Evolutionary conservation across 2,329 filamentous ascomycete species (phyloP).

Genomic region (Xylariaceae sp.): DNA sequence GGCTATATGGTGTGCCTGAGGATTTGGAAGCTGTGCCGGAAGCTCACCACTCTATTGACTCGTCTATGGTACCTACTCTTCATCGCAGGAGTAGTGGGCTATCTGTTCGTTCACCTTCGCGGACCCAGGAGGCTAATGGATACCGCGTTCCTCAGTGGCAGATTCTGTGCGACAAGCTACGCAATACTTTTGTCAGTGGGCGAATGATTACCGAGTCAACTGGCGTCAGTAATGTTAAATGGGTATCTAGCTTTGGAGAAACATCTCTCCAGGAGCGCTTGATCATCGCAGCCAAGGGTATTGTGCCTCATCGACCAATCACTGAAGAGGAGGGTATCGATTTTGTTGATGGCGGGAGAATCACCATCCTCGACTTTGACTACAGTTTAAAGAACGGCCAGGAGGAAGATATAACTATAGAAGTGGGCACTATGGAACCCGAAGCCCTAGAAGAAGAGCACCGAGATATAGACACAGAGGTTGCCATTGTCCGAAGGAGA

Average conservation of each 20-base stretch:
- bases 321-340: slow-evolving; percentile 74
- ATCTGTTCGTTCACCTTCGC: slow-evolving; percentile 47
- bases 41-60: slow-evolving; percentile 38
- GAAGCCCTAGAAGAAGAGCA: slow-evolving; percentile 75
- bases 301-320: slow-evolving; percentile 61
- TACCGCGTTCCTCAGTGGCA: slow-evolving; percentile 69
- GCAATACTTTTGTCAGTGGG: slow-evolving; percentile 75
- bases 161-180: slow-evolving; percentile 68
- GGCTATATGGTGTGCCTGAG: slow-evolving; percentile 80
- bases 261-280: slow-evolving; percentile 61
- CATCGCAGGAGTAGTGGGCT: slow-evolving; percentile 50
- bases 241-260: slow-evolving; percentile 65
- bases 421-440: slow-evolving; percentile 73
- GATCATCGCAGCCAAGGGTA: slow-evolving; percentile 74
- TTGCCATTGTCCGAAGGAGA: slow-evolving; percentile 76
- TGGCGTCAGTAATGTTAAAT: slow-evolving; percentile 72
- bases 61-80: slow-evolving; percentile 35
- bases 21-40: slow-evolving; percentile 69
- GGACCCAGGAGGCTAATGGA: slow-evolving; percentile 45
- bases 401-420: slow-evolving; percentile 67
- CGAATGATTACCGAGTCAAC: slow-evolving; percentile 68
- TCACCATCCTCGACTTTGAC: slow-evolving; percentile 77
- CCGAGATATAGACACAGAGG: slow-evolving; percentile 76
- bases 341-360: slow-evolving; percentile 78
- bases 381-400: slow-evolving; percentile 63